Conservation (phyloP, 768 basidiomycete genomes). For the Psilocybe cyanescens region DNA sequence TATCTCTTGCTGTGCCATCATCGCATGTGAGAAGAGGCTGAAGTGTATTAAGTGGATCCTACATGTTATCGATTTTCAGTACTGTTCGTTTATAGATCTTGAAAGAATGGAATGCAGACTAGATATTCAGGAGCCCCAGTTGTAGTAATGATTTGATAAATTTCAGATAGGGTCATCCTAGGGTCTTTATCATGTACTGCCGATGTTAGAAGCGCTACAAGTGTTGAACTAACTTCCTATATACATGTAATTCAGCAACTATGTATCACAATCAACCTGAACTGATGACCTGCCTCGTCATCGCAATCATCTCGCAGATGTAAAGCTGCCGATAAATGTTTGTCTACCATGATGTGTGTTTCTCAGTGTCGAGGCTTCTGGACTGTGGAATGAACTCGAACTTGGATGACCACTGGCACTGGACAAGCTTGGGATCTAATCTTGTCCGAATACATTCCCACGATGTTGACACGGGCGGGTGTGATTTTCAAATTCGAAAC, state of each 20-base stretch:
- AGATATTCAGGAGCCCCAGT: slow-evolving; percentile 19
- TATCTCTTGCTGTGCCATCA: slow-evolving; percentile 40
- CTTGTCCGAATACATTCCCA: too few relatives aligned
- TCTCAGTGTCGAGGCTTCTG: not conserved
- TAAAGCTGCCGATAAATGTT: slow-evolving; percentile 15
- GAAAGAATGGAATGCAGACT: slow-evolving; percentile 24
- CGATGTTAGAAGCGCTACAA: slow-evolving; percentile 39
- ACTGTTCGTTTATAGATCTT: not conserved
- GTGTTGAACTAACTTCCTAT: slow-evolving; percentile 29
- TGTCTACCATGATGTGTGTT: slow-evolving; percentile 8
- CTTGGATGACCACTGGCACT: too few relatives aligned
- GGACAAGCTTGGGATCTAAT: too few relatives aligned
- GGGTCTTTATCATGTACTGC: slow-evolving; percentile 35
- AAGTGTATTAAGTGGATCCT: slow-evolving; percentile 46
- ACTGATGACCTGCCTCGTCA: slow-evolving; percentile 19
- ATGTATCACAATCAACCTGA: not conserved
- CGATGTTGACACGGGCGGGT: too few relatives aligned
- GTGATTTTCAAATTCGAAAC: too few relatives aligned
- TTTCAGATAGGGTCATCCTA: slow-evolving; percentile 28
- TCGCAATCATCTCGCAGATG: slow-evolving; percentile 12
- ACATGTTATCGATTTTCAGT: not conserved
- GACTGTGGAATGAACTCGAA: too few relatives aligned
- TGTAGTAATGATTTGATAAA: slow-evolving; percentile 32
- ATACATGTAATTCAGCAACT: not conserved
- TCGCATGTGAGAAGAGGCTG: slow-evolving; percentile 41